Evolutionary conservation across 2,329 filamentous ascomycete genomes (phyloP), one percentile per base, ranked within the genome.

Genomic region (Verticillium zaregamsianum): DNA sequence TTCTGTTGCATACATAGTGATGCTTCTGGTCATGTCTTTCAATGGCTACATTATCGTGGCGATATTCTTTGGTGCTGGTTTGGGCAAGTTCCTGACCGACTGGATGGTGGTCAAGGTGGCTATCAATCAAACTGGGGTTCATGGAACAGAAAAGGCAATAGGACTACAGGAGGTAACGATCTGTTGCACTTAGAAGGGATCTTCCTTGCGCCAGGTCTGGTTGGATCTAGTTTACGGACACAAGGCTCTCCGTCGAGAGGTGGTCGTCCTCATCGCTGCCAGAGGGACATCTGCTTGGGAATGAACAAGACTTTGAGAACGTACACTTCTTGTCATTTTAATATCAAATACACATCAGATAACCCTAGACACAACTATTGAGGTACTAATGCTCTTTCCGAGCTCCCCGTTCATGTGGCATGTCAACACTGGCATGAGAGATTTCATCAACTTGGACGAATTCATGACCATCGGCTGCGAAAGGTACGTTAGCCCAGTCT

Each of bases 81-180:
- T 83, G 52, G 81, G 81, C 61, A 83, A 83, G 71, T 83, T 83
- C 65, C 64, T 82, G 9, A 81, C 77, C 65, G 80, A 83, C 68
- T 84, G 81, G 81, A 52, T 23, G 45, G 45, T 52, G n/a, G 45
- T 52, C 70, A 52, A 52, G 45, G 45, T 52, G 45, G 45, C 45
- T 52, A 9, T 52, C 8, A 25, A 11, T 81, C 71, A 76, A 76
- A 33, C 71, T 74, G 45, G 45, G 14, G 20, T 9, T 4, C n/a
- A 25, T 9, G 45, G 45, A 52, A 52, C 45, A 5, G 45, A 52
- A 5, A 66, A 66, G 39, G 61, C 66, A 1, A 68, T 67, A 17
- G 76, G 73, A 0, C 72, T 80, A 7, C 76, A 81, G 55, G 79
- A 81, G 66, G 68, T 78, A 4, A 79, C 77, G 1, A 73, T 81